phyloP scores from a whole-genome alignment of 2,329 filamentous ascomycete genomes.

The Lachnellula hyalina region DNA sequence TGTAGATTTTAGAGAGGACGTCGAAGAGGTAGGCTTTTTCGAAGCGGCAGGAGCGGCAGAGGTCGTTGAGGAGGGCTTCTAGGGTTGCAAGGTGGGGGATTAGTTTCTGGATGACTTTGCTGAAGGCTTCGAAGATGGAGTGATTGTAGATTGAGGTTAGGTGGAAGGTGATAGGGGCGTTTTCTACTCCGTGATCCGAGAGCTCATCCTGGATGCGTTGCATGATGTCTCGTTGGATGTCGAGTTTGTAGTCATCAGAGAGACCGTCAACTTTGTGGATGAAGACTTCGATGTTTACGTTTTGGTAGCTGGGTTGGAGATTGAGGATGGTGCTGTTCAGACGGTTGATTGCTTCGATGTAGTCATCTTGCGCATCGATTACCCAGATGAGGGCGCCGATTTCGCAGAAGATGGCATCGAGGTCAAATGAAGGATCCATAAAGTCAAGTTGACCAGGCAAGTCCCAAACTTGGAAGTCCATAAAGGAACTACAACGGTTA shows the following conservation, averaged over 20 bases:
- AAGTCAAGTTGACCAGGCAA: slow-evolving; percentile 95
- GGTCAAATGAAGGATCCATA: slow-evolving; percentile 81
- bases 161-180: slow-evolving; percentile 90
- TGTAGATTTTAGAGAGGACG: slow-evolving; percentile 96
- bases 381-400: slow-evolving; percentile 97
- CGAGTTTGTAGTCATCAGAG: slow-evolving; percentile 91
- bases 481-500: slow-evolving; percentile 70
- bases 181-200: slow-evolving; percentile 87
- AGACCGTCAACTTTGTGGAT: slow-evolving; percentile 99
- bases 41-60: slow-evolving; percentile 89
- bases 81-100: slow-evolving; percentile 90
- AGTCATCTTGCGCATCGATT: slow-evolving; percentile 97
- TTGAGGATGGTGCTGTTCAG: slow-evolving; percentile 86
- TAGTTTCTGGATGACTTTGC: slow-evolving; percentile 96
- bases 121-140: slow-evolving; percentile 96
- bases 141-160: slow-evolving; percentile 98
- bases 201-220: slow-evolving; percentile 96
- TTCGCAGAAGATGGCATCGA: slow-evolving; percentile 89
- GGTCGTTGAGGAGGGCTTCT: slow-evolving; percentile 87
- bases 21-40: slow-evolving; percentile 99
- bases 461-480: slow-evolving; percentile 99
- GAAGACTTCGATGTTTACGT: slow-evolving; percentile 96
- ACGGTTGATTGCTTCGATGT: slow-evolving; percentile 81
- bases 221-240: slow-evolving; percentile 94
- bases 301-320: slow-evolving; percentile 81